Base-by-base conservation (phyloP, 805 yeast genomes). In the Hanseniaspora taiwanica region DNA sequence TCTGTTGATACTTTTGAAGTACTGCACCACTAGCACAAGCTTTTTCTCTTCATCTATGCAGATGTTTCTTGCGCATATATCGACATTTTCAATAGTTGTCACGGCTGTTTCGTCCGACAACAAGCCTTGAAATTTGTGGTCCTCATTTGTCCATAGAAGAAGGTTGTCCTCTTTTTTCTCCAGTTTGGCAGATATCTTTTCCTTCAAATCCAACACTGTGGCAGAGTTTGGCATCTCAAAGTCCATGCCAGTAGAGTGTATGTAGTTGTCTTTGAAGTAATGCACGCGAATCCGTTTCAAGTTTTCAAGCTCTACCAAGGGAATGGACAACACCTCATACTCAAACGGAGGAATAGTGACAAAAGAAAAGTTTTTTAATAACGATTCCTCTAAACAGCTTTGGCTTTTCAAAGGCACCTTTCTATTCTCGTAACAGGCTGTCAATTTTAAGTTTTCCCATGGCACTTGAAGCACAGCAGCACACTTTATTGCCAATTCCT, bases 311-410 rank as follows among this genome's bases (percentile, higher is more conserved):
- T 85, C 93, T 27, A 65, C 69, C 40, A 89, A 63, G 2, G 87
- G 75, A 35, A 86, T 76, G 36, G 76, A 81, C 51, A 91, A 66
- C 1, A 80, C 60, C 52, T 89, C 96, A 55, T 81, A 89, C 47
- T 78, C 78, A 43, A 89, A 71, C 2, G 65, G 51, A 4, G 76
- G 64, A n/a, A 56, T 58, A 10, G 52, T 43, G 24, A 53, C 56
- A 40, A 55, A 53, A 6, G 63, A 56, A 23, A 55, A 50, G 39
- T 63, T 63, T 38, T 62, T 62, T 3, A 67, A 56, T 23, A 63
- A 48, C 40, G 62, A 62, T 23, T 58, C 56, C 9, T 55, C 54
- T 14, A 67, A 44, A 10, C 31, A 35, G 37, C 59, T 53, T 34
- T 52, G 55, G 2, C 66, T 55, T 31, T 59, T 62, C 40, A 67